Percentiles rank a stretch among this genome's conserved stretches.
Evolutionary conservation across 805 yeast genomes (phyloP).

Genomic region (Metschnikowia anglica): DNA sequence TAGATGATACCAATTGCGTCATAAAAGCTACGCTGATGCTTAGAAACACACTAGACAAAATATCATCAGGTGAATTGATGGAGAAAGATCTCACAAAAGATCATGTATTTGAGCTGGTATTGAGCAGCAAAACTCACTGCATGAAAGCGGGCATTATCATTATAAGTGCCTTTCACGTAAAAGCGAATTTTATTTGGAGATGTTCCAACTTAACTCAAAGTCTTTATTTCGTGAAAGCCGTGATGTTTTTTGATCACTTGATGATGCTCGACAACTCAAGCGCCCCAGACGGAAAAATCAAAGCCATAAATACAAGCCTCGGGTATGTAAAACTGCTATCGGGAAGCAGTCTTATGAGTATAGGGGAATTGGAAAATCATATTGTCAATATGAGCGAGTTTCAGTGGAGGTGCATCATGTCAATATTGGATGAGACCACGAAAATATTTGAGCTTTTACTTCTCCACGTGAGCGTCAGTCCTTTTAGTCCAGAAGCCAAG

Average conservation of each 20-base stretch:
- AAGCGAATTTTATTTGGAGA: conserved; percentile 31
- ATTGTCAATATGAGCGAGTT: conserved; percentile 17
- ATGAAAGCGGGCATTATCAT: conserved; percentile 26
- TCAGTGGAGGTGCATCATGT: conserved; percentile 33
- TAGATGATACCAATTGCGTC: conserved; percentile 14
- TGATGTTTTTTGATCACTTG: conserved; percentile 39
- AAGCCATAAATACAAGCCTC: conserved; percentile 4
- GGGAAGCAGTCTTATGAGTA: conserved; percentile 24
- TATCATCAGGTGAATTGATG: conserved; percentile 12
- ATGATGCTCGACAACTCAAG: conserved; percentile 18
- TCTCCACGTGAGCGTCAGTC: conserved; percentile 9
- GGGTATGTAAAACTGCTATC: conserved; percentile 21
- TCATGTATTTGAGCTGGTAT: conserved; percentile 8
- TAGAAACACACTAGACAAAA: conserved; percentile 14
- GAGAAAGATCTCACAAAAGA: conserved; percentile 4
- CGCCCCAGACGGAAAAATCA: conserved; percentile 1
- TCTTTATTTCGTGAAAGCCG: conserved; percentile 25
- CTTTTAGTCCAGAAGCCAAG: neutral
- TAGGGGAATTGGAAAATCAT: conserved; percentile 19
- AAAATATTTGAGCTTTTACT: conserved; percentile 32
- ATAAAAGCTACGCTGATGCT: conserved; percentile 17
- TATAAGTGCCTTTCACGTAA: conserved; percentile 35
- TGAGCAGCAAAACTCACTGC: conserved; percentile 6
- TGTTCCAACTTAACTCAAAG: conserved; percentile 25
- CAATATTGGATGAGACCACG: conserved; percentile 20